Evolutionary conservation across 2,329 filamentous ascomycete genomes (phyloP).

Genomic region (Claviceps fusiformis): DNA sequence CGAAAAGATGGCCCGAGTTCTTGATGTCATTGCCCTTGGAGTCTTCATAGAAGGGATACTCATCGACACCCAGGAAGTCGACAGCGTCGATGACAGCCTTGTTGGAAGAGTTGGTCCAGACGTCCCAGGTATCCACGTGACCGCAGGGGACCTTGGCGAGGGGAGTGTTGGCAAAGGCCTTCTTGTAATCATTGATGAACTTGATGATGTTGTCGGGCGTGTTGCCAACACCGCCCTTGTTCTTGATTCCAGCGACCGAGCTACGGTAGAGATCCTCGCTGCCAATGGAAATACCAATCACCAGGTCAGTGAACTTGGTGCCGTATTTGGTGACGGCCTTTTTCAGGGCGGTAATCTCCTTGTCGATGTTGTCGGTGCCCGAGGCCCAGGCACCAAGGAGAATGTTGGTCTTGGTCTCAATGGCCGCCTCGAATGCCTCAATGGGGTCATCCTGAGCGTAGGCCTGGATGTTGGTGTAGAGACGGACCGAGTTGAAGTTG

Average conservation of each 20-base stretch:
- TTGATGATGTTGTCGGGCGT: slow-evolving; percentile 43
- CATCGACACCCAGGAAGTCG: slow-evolving; percentile 52
- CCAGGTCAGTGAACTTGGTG: slow-evolving; percentile 36
- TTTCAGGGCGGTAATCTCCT: slow-evolving; percentile 47
- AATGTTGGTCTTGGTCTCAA: slow-evolving; percentile 44
- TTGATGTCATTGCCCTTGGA: slow-evolving; percentile 41
- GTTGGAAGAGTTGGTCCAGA: slow-evolving; percentile 46
- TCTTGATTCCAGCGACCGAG: slow-evolving; percentile 46
- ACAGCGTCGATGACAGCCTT: slow-evolving; percentile 44
- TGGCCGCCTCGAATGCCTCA: slow-evolving; percentile 62
- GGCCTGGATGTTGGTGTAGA: slow-evolving; percentile 56
- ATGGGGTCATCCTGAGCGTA: slow-evolving; percentile 61
- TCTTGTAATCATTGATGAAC: slow-evolving; percentile 54
- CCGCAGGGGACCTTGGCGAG: slow-evolving; percentile 40
- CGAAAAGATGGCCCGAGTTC: slow-evolving; percentile 41
- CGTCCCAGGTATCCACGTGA: slow-evolving; percentile 57
- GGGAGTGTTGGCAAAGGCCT: slow-evolving; percentile 34
- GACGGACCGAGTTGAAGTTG: slow-evolving; percentile 43
- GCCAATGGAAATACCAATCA: slow-evolving; percentile 52
- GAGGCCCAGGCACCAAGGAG: slow-evolving; percentile 54
- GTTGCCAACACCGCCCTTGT: slow-evolving; percentile 47
- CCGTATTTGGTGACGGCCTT: slow-evolving; percentile 41
- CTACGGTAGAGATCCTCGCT: slow-evolving; percentile 55
- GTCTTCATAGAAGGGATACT: slow-evolving; percentile 54
- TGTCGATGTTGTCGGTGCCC: slow-evolving; percentile 38